Percentiles rank a stretch among this genome's conserved stretches.
Conservation (phyloP, 345 rosid genomes). For the Euphorbia peplus region DNA sequence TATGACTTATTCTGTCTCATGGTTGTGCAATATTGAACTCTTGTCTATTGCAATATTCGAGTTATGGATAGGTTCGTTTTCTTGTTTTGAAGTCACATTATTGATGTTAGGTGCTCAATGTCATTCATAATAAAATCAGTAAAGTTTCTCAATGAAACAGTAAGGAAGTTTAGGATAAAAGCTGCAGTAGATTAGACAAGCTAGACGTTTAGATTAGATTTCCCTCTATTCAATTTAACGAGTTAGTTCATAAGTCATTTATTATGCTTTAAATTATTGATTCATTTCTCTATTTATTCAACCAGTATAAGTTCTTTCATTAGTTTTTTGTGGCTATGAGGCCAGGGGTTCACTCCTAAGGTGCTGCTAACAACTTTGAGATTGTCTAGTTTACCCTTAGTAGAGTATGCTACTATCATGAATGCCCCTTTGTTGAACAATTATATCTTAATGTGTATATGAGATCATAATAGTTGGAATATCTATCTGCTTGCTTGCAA, state of each 20-base stretch:
- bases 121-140: conserved; percentile 49
- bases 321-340: not conserved
- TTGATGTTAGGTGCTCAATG: not conserved
- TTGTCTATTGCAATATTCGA: too few relatives aligned
- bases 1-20: too few relatives aligned
- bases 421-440: too few relatives aligned
- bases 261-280: not conserved
- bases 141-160: conserved; percentile 64
- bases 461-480: too few relatives aligned
- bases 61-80: conserved; percentile 71
- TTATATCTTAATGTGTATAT: too few relatives aligned
- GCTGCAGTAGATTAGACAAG: not conserved
- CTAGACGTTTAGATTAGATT: not conserved
- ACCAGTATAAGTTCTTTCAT: not conserved
- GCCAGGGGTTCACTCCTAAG: not conserved
- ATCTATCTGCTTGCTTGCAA: too few relatives aligned
- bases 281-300: not conserved
- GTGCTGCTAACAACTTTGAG: not conserved
- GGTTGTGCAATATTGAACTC: too few relatives aligned
- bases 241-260: not conserved
- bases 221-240: too few relatives aligned
- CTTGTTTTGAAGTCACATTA: not conserved
- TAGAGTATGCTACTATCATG: too few relatives aligned
- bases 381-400: not conserved
- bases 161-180: conserved; percentile 18